Percentiles rank a stretch among this genome's conserved stretches.
phyloP scores from a whole-genome alignment of 148 eudicot species.

The Bassia scoparia region DNA sequence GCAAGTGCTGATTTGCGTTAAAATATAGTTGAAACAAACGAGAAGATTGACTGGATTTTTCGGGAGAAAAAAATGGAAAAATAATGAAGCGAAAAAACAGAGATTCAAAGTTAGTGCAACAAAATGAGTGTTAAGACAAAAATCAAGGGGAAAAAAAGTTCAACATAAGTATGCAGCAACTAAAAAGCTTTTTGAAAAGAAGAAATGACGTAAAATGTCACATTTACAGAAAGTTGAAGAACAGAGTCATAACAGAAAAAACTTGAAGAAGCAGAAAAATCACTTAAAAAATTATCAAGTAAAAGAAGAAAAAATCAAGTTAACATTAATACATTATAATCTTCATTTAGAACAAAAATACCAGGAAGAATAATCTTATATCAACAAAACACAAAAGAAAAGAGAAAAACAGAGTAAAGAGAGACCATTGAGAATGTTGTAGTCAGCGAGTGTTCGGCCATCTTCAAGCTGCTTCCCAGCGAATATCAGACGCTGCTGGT shows the following conservation, averaged over 20 bases:
- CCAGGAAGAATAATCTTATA: background rate
- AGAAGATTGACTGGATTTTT: too few relatives aligned
- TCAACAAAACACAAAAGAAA: background rate
- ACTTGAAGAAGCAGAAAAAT: background rate
- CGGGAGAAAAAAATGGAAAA: too few relatives aligned
- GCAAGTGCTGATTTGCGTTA: too few relatives aligned
- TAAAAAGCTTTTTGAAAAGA: too few relatives aligned
- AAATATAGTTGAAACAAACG: too few relatives aligned
- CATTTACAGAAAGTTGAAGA: background rate
- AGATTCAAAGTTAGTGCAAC: too few relatives aligned
- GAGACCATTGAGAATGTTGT: conserved; percentile 5
- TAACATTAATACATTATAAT: too few relatives aligned
- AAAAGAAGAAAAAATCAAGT: background rate
- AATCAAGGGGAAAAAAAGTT: too few relatives aligned
- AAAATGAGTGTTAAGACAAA: too few relatives aligned
- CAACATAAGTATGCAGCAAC: too few relatives aligned
- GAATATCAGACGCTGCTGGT: conserved; percentile 6
- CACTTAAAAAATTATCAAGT: background rate
- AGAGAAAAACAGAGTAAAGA: background rate
- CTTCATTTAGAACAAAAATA: too few relatives aligned
- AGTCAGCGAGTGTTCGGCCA: background rate
- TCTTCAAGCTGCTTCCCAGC: conserved; percentile 4
- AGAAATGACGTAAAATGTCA: background rate
- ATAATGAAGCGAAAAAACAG: too few relatives aligned
- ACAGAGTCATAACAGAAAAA: background rate